Evolutionary conservation across 2,329 filamentous ascomycete species (phyloP).

Genomic region (Pezizomycotina sp.): DNA sequence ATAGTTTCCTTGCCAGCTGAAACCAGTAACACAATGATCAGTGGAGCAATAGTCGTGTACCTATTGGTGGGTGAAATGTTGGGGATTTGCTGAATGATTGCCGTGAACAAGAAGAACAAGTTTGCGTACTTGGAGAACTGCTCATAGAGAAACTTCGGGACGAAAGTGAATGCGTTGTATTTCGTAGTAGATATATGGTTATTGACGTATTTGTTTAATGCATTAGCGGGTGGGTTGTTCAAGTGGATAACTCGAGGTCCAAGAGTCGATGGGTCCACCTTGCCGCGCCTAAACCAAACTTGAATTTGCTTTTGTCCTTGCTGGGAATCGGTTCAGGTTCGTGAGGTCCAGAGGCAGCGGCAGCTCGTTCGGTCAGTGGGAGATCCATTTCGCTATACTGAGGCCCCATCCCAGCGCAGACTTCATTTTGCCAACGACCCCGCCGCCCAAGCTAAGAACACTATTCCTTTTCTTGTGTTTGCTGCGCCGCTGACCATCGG

Average conservation of each 20-base stretch:
- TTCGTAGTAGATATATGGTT: conserved; percentile 97
- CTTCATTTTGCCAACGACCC: conserved; percentile 72
- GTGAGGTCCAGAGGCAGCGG: conserved; percentile 33
- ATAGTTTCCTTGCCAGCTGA: conserved; percentile 88
- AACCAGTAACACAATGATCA: conserved; percentile 77
- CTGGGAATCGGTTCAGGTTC: conserved; percentile 32
- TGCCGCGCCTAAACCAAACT: conserved; percentile 78
- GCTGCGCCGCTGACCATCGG: conserved; percentile 38
- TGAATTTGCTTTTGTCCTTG: conserved; percentile 57
- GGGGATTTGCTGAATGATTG: conserved; percentile 84
- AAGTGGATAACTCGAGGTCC: conserved; percentile 86
- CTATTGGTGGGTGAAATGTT: conserved; percentile 84
- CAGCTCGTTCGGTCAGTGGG: conserved; percentile 61
- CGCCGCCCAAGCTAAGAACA: conserved; percentile 70
- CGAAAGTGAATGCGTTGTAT: conserved; percentile 83
- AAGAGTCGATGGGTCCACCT: conserved; percentile 74
- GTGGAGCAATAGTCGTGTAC: conserved; percentile 92
- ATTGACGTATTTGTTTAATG: conserved; percentile 75
- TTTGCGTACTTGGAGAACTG: conserved; percentile 99
- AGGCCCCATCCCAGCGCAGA: conserved; percentile 74
- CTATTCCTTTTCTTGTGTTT: conserved; percentile 62
- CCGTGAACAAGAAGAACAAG: conserved; percentile 97
- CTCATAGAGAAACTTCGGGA: conserved; percentile 94
- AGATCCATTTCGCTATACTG: conserved; percentile 97
- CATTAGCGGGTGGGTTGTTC: conserved; percentile 90